Base-by-base conservation (phyloP, 768 basidiomycete species). In the Coprinopsis marcescibilis region DNA sequence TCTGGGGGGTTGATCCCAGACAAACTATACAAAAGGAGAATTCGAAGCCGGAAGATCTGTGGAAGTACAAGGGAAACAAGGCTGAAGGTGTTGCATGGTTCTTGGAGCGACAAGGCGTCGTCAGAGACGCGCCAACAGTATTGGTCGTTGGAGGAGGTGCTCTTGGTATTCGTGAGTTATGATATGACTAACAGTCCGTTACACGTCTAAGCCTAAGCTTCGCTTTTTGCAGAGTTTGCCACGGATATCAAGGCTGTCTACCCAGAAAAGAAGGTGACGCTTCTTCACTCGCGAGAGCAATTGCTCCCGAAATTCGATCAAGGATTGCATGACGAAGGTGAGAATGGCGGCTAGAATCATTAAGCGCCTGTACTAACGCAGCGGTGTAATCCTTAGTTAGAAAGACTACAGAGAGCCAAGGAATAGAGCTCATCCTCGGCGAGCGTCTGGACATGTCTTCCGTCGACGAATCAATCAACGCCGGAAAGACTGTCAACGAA, bases 81-180 rank as follows among this genome's bases (percentile, higher is more conserved):
- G 17, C 56, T 0, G 75, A 75, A 47, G 73, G 72, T 0, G 64
- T 80, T 13, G 64, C 60, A 2, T 81, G 77, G 71, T 64, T 83
- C 34, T 66, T 65, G 49, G 59, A 64, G n/a, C 69, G 71, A 45
- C 83, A 84, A 55, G 57, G 58, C 25, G 59, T 64, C 3, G 67
- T 87, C 40, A 62, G 72, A 43, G 61, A 57, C 2, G 71, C 80
- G 0, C 63, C 59, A 1, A 75, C 70, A 33, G 69, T 88, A 3
- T 70, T 86, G 5, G 72, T 87, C 12, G 73, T 86, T 2, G 85
- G 86, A 1, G 85, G 82, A 10, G 85, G 86, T 0, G 81, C 85
- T 1, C 72, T 87, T 7, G 85, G 85, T 2, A 77, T 87, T 21
- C 81, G 82, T 84, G 57, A 54, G 79, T 70, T 33, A 24, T 1